These are phyloP conservation scores for Vinca major DNA, from an alignment of 305 asterid genomes.

Conservation along the genomic window DNA sequence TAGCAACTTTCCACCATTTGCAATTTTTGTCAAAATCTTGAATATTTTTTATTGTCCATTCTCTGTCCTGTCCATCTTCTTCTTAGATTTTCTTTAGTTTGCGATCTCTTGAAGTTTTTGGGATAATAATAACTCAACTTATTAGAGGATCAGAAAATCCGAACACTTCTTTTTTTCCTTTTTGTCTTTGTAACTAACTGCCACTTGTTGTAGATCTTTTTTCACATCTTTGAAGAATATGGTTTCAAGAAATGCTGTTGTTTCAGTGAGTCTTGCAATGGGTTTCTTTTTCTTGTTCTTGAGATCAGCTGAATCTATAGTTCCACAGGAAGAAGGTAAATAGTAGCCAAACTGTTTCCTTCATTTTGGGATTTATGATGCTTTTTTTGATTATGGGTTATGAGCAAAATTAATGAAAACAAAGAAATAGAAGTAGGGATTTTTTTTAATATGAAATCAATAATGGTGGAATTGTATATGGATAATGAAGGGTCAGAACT, in stretches of 20 bases:
- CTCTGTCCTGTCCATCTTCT: too few species aligned
- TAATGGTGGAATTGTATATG: not conserved
- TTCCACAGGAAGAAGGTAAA: conserved; percentile 30
- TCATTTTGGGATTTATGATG: not conserved
- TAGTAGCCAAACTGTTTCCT: not conserved
- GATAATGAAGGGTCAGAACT: not conserved
- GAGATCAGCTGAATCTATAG: conserved; percentile 17
- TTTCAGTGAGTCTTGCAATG: conserved; percentile 19
- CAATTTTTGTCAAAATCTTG: too few species aligned
- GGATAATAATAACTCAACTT: not conserved
- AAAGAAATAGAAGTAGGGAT: too few species aligned
- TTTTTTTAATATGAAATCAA: not conserved
- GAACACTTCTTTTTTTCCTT: not conserved
- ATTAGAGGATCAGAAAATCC: not conserved
- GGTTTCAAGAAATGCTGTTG: conserved; percentile 9
- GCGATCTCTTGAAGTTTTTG: not conserved
- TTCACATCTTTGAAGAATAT: conserved; percentile 13
- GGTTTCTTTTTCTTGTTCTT: conserved; percentile 11
- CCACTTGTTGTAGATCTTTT: not conserved
- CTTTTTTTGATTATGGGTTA: too few species aligned
- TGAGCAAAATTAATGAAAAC: too few species aligned
- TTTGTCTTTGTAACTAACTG: not conserved
- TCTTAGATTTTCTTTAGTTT: too few species aligned
- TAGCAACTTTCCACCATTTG: too few species aligned
- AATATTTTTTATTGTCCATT: too few species aligned